phyloP scores from a whole-genome alignment of 1,139 yeast genomes.

The Pichia sp. region DNA sequence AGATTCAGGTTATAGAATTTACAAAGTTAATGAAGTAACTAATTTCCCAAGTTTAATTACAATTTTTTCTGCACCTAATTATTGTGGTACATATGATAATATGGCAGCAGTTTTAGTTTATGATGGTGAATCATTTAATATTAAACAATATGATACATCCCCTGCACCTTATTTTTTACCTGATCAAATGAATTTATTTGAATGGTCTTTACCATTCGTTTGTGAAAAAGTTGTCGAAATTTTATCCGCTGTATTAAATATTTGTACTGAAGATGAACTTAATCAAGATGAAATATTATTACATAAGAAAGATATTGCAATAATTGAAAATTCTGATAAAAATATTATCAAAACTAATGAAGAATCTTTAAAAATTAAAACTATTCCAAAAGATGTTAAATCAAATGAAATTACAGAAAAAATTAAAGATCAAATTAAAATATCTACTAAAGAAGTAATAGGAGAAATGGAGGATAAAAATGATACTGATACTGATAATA shows the following conservation, averaged over 20 bases:
- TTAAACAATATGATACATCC: slow-evolving; percentile 84
- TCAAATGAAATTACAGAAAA: too few species aligned
- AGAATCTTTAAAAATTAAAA: too few species aligned
- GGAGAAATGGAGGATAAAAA: too few species aligned
- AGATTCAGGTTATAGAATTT: slow-evolving; percentile 89
- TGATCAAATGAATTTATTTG: slow-evolving; percentile 94
- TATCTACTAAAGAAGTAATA: too few species aligned
- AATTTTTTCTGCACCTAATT: slow-evolving; percentile 94
- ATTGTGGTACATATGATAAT: slow-evolving; percentile 88
- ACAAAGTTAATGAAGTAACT: slow-evolving; percentile 68
- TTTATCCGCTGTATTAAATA: slow-evolving; percentile 82
- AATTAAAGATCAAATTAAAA: too few species aligned
- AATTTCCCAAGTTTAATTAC: slow-evolving; percentile 91
- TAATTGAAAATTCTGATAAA: neutral
- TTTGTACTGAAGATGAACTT: slow-evolving; percentile 94
- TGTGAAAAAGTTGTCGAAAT: slow-evolving; percentile 96
- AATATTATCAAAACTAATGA: neutral
- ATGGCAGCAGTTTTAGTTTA: slow-evolving; percentile 86
- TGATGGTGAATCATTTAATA: slow-evolving; percentile 89
- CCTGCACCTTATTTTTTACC: slow-evolving; percentile 93
- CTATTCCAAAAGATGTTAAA: too few species aligned
- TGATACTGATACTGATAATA: too few species aligned
- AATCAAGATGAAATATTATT: slow-evolving; percentile 2
- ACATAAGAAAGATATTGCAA: slow-evolving; percentile 2
- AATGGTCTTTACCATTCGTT: slow-evolving; percentile 97